These are phyloP conservation scores for Linanthus parryae DNA, from an alignment of 148 eudicot genomes.

Conservation along the genomic window DNA sequence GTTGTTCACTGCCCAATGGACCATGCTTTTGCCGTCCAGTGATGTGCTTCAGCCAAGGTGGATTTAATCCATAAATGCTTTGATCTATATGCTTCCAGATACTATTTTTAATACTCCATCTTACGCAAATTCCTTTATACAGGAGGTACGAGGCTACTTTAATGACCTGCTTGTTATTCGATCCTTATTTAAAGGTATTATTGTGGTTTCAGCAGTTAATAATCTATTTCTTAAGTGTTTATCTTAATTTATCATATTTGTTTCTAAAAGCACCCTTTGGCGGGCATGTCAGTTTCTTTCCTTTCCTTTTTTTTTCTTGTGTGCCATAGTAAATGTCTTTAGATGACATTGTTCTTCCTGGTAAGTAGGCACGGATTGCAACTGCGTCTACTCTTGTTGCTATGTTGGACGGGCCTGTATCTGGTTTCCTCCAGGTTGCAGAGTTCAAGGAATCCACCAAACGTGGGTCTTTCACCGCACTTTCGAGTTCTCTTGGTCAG, in stretches of 20 bases:
- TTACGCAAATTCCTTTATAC: slow-evolving; percentile 18
- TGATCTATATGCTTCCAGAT: background rate
- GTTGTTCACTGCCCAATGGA: slow-evolving; percentile 80
- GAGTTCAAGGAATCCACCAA: slow-evolving; percentile 71
- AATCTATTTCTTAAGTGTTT: background rate
- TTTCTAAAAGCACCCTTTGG: too few relatives aligned
- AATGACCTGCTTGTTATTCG: slow-evolving; percentile 86
- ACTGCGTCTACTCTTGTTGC: slow-evolving; percentile 76
- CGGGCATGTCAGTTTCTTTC: too few relatives aligned
- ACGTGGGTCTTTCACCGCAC: slow-evolving; percentile 77
- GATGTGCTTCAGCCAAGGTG: slow-evolving; percentile 92
- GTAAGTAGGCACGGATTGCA: slow-evolving; percentile 69
- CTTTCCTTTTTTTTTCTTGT: slow-evolving; percentile 5
- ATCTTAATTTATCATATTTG: background rate
- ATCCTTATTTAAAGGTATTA: slow-evolving; percentile 75
- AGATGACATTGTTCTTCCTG: slow-evolving; percentile 12
- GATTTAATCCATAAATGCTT: slow-evolving; percentile 1
- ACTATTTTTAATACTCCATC: slow-evolving; percentile 7
- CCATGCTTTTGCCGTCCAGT: slow-evolving; percentile 84
- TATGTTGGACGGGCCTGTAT: slow-evolving; percentile 87
- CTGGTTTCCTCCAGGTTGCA: slow-evolving; percentile 88
- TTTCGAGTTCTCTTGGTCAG: slow-evolving; percentile 95
- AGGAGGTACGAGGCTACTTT: slow-evolving; percentile 84
- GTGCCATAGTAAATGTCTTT: slow-evolving; percentile 3
- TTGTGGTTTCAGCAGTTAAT: background rate